Base-by-base conservation (phyloP, 2,329 filamentous ascomycete genomes). In the Hypoxylon sp. region DNA sequence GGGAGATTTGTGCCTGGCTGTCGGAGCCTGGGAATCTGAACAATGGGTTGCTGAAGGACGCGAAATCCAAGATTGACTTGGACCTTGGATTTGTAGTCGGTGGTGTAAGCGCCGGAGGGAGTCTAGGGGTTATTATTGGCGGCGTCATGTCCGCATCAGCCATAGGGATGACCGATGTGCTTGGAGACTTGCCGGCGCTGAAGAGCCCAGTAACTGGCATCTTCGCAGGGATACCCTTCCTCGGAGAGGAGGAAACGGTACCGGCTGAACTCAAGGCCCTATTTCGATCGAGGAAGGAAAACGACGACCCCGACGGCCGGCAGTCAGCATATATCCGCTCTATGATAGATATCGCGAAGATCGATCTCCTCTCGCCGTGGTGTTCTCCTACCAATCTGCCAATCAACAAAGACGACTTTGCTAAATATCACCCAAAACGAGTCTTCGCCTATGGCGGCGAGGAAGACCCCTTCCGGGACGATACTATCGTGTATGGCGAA, bases 391-490 rank as follows among this genome's bases (percentile, higher is more conserved):
- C 19, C 31, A 53, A 53, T 39, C 50, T 53, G 8, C 6, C 29
- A 13, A 10, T 53, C 1, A 35, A 13, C 50, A 53, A 53, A n/a
- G 14, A 29, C 33, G 31, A 53, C 8, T n/a, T 53, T 53, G 31
- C 50, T 19, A 29, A 53, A 24, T n/a, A 35, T 33, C 31, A 53
- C 19, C 50, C 50, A 14, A 22, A 29, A 9, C 29, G 31, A 11
- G 50, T 53, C n/a, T 53, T 53, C 17, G 19, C 31, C n/a, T 53
- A 53, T 19, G 50, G 50, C 8, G 31, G 31, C n/a, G 26, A 53
- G 19, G 14, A 22, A 17, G 50, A 53, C 17, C 29, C 19, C 3
- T 53, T 39, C 19, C 50, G 50, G 2, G 50, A 53, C 31, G 50
- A 53, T 26, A 11, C 31, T 5, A 19, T 53, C 29, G 31, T 53